Evolutionary conservation across 73 alveolate species (phyloP).

Genomic region (Symbiodinium pilosum): DNA sequence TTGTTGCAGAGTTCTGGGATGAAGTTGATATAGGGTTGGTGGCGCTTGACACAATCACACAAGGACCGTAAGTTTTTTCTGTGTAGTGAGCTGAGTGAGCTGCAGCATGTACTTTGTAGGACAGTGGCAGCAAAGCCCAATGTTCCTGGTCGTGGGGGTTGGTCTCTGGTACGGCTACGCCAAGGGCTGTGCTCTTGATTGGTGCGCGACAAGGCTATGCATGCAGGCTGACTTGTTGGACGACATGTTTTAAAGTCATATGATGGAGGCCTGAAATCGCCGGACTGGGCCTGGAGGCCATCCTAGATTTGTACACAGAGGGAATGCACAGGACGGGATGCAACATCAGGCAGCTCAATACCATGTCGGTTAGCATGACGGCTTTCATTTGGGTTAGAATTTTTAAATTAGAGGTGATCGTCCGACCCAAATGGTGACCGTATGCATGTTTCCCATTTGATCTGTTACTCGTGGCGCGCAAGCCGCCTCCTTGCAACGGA

Average conservation of each 20-base stretch:
- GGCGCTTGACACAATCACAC: conserved; percentile 15
- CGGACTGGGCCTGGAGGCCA: conserved; percentile 53
- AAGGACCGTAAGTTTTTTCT: neutral
- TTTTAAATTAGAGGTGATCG: no score
- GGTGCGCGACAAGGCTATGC: conserved; percentile 55
- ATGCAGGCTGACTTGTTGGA: neutral
- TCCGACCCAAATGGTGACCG: no score
- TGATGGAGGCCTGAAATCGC: neutral
- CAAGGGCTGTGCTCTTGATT: conserved; percentile 31
- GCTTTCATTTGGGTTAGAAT: no score
- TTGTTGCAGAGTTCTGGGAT: conserved; percentile 87
- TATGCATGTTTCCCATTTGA: no score
- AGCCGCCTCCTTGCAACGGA: no score
- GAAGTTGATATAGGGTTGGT: conserved; percentile 54
- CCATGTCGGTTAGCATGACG: no score
- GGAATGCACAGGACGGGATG: conserved; percentile 79
- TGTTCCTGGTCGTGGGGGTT: conserved; percentile 80
- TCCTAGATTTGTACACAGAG: conserved; percentile 24
- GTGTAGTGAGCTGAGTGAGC: neutral
- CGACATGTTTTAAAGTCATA: no score
- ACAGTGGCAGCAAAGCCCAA: conserved; percentile 48
- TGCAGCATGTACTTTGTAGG: neutral
- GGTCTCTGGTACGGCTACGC: conserved; percentile 87
- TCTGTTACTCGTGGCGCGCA: no score
- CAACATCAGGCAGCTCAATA: no score